Conservation (phyloP, 2,329 filamentous ascomycete genomes). For the Nemania sp. region DNA sequence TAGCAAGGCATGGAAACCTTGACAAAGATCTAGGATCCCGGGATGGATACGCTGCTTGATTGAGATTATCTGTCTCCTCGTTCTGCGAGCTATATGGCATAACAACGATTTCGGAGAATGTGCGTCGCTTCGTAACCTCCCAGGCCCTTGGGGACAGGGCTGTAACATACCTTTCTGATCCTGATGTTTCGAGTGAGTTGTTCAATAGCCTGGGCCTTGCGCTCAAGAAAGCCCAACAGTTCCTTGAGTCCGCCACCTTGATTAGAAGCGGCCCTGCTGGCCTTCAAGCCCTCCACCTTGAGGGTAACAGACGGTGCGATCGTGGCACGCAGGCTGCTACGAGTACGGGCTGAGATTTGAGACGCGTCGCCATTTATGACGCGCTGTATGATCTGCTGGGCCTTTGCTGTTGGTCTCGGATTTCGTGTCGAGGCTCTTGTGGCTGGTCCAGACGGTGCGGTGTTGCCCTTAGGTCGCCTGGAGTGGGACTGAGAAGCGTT, state of each 20-base stretch:
- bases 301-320: conserved; percentile 45
- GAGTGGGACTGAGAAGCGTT: conserved; percentile 38
- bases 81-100: conserved; percentile 46
- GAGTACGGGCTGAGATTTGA: conserved; percentile 40
- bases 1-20: conserved; percentile 64
- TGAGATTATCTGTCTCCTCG: conserved; percentile 45
- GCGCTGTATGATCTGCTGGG: conserved; percentile 50
- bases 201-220: conserved; percentile 65
- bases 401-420: conserved; percentile 38
- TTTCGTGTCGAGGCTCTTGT: conserved; percentile 32
- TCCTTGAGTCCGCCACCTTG: conserved; percentile 68
- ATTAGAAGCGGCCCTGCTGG: conserved; percentile 70
- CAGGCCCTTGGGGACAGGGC: conserved; percentile 49
- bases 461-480: conserved; percentile 31
- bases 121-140: conserved; percentile 46
- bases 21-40: conserved; percentile 43
- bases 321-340: conserved; percentile 24
- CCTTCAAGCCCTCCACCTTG: conserved; percentile 64
- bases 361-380: conserved; percentile 47
- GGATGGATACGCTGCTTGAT: conserved; percentile 45
- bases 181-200: conserved; percentile 59
- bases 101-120: conserved; percentile 47
- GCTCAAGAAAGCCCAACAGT: conserved; percentile 71
- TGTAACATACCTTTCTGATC: conserved; percentile 77
- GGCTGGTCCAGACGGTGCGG: conserved; percentile 23